Evolutionary conservation across 495 filamentous ascomycete species (phyloP), one percentile per base, ranked within the genome.

Genomic region (Neurospora tetraspora): DNA sequence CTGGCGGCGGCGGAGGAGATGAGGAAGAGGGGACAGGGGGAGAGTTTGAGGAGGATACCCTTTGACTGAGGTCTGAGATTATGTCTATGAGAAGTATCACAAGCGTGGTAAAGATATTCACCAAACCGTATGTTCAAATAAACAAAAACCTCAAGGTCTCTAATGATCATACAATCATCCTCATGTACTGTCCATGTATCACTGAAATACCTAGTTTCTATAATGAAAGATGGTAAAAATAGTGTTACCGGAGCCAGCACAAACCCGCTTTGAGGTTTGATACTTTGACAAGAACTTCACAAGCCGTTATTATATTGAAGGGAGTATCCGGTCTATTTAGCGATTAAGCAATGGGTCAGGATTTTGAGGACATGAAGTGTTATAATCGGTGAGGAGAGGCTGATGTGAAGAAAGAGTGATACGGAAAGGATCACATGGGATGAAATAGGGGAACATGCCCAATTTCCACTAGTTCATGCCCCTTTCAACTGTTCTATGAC

Each of bases 1-100:
- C 86, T 98, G 74, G 96, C 93, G 37, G 96, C 96, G 16, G 91
- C 91, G 11, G 89, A 92, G 77, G 94, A 97, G 81, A 90, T 90
- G 87, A 90, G 88, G 82, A 98, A 97, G 85, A 86, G 86, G 61
- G 85, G 83, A 18, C 81, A 76, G 40, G 89, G 83, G 12, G 87
- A 88, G 71, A 82, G 86, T 43, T 80, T 97, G 78, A 89, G 95
- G 73, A 89, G 94, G 73, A 92, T 99, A 81, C 95, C 95, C 0
- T 99, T 99, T 82, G 95, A 98, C 83, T 98, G 80, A 42, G 27
- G 43, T 34, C 59, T 12, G 39, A 11, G 14, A 5, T 27, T 27
- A 14, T 53, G 10, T 59, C 20, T 27, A 36, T 6, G 34, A 27
- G 0, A 36, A 27, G 27, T 36, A 36, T 36, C 34, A 36, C 34